These are phyloP conservation scores for Microsporum canis DNA, from an alignment of 2,329 filamentous ascomycete species.

Conservation along the genomic window DNA sequence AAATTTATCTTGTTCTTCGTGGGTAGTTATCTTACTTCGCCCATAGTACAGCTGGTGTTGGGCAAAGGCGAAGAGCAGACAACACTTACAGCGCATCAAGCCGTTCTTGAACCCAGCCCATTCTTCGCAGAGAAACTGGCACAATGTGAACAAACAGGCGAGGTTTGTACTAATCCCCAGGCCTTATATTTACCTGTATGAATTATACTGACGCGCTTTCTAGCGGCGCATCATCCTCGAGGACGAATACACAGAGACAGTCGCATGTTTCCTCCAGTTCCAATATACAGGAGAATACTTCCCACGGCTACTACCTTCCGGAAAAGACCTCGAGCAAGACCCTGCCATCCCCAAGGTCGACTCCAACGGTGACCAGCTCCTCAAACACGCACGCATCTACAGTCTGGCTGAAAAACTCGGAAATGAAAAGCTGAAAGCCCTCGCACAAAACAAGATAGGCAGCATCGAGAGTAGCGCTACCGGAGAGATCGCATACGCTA, in stretches of 20 bases:
- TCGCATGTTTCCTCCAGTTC: conserved; percentile 70
- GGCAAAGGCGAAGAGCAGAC: conserved; percentile 50
- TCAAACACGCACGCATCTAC: conserved; percentile 83
- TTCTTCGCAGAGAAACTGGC: conserved; percentile 55
- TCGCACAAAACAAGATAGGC: conserved; percentile 84
- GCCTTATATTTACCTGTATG: background rate
- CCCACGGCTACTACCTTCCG: conserved; percentile 49
- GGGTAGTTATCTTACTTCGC: conserved; percentile 51
- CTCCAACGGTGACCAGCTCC: conserved; percentile 66
- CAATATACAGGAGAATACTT: conserved; percentile 84
- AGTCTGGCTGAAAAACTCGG: conserved; percentile 73
- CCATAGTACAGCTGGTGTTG: conserved; percentile 57
- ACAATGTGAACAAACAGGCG: conserved; percentile 46
- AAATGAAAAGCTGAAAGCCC: conserved; percentile 55
- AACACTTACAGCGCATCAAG: conserved; percentile 67
- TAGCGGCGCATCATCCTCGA: conserved; percentile 56
- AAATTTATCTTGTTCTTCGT: background rate
- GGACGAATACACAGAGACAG: conserved; percentile 58
- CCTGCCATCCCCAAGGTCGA: conserved; percentile 55
- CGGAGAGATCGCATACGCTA: conserved; percentile 83
- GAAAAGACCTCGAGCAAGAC: conserved; percentile 59
- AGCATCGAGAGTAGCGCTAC: conserved; percentile 76
- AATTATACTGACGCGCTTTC: background rate
- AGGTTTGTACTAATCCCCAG: conserved; percentile 18
- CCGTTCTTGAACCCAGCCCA: conserved; percentile 60